phyloP scores from a whole-genome alignment of 345 rosid species.

The Citrus maxima region DNA sequence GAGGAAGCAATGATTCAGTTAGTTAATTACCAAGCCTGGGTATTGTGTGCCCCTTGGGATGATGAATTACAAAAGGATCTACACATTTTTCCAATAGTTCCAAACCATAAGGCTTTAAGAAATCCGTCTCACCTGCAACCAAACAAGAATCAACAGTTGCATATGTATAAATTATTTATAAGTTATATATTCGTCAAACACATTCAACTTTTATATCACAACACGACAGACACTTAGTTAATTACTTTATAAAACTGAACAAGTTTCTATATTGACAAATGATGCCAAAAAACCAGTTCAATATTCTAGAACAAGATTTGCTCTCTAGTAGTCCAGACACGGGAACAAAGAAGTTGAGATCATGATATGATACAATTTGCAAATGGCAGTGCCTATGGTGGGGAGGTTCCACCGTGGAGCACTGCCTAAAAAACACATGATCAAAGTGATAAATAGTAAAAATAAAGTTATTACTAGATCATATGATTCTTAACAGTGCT shows the following conservation, averaged over 20 bases:
- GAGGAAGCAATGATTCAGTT: neutral
- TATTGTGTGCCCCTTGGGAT: conserved; percentile 93
- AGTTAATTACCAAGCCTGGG: conserved; percentile 70
- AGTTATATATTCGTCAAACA: no score
- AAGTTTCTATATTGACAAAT: neutral
- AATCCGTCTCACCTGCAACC: conserved; percentile 79
- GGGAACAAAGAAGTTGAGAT: neutral
- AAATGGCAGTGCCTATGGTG: no score
- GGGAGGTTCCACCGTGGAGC: no score
- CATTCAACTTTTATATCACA: no score
- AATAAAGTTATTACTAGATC: no score
- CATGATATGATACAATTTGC: neutral
- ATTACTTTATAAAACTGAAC: neutral
- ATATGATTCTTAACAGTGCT: no score
- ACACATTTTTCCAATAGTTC: conserved; percentile 48
- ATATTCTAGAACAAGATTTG: no score
- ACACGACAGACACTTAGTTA: no score
- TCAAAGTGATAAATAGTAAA: no score
- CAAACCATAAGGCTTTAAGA: conserved; percentile 61
- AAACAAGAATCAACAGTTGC: neutral
- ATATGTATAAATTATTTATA: no score
- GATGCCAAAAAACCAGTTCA: neutral
- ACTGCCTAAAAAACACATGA: no score
- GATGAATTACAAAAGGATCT: conserved; percentile 62
- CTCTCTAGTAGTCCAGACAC: no score